Percentiles rank a stretch among this genome's conserved stretches.
Conservation (phyloP, 1,284 basidiomycete genomes). For the Singerocomus inundabilis region DNA sequence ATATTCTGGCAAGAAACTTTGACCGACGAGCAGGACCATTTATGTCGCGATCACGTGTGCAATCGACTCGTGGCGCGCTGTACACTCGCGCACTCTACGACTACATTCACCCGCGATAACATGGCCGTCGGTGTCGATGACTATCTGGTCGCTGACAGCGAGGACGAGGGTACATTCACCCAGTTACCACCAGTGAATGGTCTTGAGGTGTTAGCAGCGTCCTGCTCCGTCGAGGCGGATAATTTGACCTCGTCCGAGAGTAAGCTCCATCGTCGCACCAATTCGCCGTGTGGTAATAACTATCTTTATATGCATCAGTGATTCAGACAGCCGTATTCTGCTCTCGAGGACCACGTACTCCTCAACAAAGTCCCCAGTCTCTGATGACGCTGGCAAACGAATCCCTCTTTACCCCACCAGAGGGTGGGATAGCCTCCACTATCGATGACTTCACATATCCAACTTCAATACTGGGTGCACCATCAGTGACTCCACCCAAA, state of each 20-base stretch:
- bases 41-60: constrained; percentile 28
- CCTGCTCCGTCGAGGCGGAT: not conserved
- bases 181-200: not conserved
- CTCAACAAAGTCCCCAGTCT: constrained; percentile 9
- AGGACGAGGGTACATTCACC: constrained; percentile 20
- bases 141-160: constrained; percentile 33
- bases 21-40: not conserved
- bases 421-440: not conserved
- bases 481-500: constrained; percentile 2
- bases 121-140: constrained; percentile 14
- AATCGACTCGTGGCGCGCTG: not conserved
- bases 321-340: constrained; percentile 24
- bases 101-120: constrained; percentile 1
- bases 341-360: constrained; percentile 14
- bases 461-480: constrained; percentile 4
- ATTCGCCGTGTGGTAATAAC: not conserved
- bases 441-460: constrained; percentile 15
- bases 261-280: constrained; percentile 2
- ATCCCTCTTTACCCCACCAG: constrained; percentile 31
- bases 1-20: constrained; percentile 7
- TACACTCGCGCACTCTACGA: constrained; percentile 1
- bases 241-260: constrained; percentile 5
- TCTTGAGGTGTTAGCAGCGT: not conserved
- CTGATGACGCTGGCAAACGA: constrained; percentile 1
- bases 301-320: constrained; percentile 10